Evolutionary conservation across 257 asterid genomes (phyloP).

Genomic region (Ehretia macrophylla): DNA sequence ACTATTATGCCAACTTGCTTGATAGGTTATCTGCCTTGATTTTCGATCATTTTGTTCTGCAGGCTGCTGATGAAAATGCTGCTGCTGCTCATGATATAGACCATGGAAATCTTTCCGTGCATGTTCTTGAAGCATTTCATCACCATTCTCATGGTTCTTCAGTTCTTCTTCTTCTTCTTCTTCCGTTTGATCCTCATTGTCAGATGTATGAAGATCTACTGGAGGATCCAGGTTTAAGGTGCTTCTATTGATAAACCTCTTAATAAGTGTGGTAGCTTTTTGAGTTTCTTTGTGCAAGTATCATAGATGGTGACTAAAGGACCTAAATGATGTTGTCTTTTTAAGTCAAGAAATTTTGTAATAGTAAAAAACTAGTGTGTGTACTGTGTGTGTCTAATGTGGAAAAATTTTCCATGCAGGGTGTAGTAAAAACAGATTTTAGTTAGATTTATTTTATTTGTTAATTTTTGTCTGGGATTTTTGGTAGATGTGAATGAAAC

Average conservation of each 20-base stretch:
- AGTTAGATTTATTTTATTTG: too few species aligned
- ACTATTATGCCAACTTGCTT: conserved; percentile 1
- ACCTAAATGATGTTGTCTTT: too few species aligned
- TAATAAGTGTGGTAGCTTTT: too few species aligned
- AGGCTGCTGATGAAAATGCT: conserved; percentile 2
- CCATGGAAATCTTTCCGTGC: conserved; percentile 2
- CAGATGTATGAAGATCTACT: conserved; percentile 6
- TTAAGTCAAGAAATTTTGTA: too few species aligned
- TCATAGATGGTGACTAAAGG: neutral
- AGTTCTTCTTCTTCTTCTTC: conserved; percentile 8
- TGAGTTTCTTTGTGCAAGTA: neutral
- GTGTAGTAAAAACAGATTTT: too few species aligned
- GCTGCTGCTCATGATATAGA: neutral
- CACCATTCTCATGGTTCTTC: too few species aligned
- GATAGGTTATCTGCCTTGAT: neutral
- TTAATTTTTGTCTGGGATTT: too few species aligned
- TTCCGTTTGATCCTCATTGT: conserved; percentile 12
- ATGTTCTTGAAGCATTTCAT: neutral
- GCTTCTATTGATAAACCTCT: neutral
- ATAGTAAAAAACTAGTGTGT: too few species aligned
- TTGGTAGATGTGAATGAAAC: too few species aligned
- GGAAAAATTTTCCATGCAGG: neutral
- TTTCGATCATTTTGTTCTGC: neutral
- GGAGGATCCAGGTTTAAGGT: conserved; percentile 22
- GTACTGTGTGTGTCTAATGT: neutral